These are phyloP conservation scores for Solanum sparsipilum DNA, from an alignment of 257 asterid genomes.

Conservation along the genomic window DNA sequence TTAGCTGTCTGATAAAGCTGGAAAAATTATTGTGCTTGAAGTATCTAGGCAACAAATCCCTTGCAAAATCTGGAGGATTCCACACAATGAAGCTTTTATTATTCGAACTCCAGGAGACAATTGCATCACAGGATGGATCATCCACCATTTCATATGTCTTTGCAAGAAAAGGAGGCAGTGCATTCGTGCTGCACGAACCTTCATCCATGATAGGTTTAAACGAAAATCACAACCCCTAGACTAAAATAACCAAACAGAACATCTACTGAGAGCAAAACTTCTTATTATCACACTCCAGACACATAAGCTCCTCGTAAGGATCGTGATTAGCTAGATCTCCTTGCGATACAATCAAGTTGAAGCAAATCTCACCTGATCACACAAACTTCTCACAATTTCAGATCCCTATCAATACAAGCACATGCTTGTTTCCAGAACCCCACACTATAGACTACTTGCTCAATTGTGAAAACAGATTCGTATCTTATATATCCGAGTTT, in stretches of 20 bases:
- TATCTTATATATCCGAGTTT: background rate
- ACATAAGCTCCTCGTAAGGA: background rate
- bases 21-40: constrained; percentile 91
- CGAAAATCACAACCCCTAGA: background rate
- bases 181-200: constrained; percentile 39
- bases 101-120: constrained; percentile 72
- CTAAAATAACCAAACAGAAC: background rate
- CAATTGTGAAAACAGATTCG: background rate
- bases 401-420: background rate
- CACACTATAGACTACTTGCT: background rate
- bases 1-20: constrained; percentile 87
- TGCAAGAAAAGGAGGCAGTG: constrained; percentile 72
- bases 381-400: background rate
- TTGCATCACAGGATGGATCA: constrained; percentile 46
- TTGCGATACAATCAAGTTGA: background rate
- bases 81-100: constrained; percentile 72
- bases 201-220: constrained; percentile 53
- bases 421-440: background rate
- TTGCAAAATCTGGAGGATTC: constrained; percentile 68
- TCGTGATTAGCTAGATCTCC: background rate
- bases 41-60: constrained; percentile 63
- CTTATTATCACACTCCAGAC: constrained; percentile 1
- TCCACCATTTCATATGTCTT: constrained; percentile 95
- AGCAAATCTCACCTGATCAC: background rate
- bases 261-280: background rate